These are phyloP conservation scores for Lavandula angustifolia DNA, from an alignment of 257 asterid species.

Conservation along the genomic window DNA sequence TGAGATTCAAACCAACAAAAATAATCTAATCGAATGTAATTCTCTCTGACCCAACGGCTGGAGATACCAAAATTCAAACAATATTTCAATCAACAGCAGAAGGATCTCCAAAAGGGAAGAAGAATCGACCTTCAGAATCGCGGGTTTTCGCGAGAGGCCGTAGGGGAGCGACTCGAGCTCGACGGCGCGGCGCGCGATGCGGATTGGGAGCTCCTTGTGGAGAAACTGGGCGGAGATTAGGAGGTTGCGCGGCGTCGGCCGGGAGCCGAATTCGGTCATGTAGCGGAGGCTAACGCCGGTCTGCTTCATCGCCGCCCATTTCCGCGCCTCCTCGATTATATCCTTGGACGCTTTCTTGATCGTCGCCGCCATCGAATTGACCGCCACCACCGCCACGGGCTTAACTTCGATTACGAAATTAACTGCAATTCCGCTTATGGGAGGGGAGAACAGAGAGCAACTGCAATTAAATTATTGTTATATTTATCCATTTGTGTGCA, in stretches of 20 bases:
- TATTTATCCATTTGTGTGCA: too few relatives aligned
- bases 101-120: too few relatives aligned
- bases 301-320: conserved; percentile 79
- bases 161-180: conserved; percentile 84
- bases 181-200: conserved; percentile 87
- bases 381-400: background rate
- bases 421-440: too few relatives aligned
- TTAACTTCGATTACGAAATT: too few relatives aligned
- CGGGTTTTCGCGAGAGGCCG: conserved; percentile 75
- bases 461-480: background rate
- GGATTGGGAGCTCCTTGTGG: conserved; percentile 78
- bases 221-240: conserved; percentile 84
- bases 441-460: background rate
- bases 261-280: conserved; percentile 91
- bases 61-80: background rate
- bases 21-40: background rate
- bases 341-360: conserved; percentile 59
- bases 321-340: conserved; percentile 62
- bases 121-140: conserved; percentile 61
- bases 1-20: conserved; percentile 6
- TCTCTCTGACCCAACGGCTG: background rate
- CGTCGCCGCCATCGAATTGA: conserved; percentile 53
- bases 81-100: background rate
- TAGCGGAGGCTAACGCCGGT: conserved; percentile 85
- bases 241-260: conserved; percentile 64